phyloP scores from a whole-genome alignment of 352 stramenopile species.

The Pythium guiyangense region DNA sequence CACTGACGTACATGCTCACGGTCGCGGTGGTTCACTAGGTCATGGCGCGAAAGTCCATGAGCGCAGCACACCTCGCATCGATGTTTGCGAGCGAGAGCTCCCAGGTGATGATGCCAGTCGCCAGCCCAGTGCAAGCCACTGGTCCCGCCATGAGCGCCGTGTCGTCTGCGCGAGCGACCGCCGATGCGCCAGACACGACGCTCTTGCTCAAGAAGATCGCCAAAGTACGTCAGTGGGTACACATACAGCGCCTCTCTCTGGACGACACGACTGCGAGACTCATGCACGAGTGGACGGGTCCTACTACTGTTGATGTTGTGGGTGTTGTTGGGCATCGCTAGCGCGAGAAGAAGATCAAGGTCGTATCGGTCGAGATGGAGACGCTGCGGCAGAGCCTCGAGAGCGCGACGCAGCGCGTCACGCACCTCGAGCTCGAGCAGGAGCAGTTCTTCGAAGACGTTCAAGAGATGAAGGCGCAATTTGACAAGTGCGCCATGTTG shows the following conservation, averaged over 20 bases:
- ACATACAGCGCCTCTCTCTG: background rate
- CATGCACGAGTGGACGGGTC: background rate
- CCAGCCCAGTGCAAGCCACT: background rate
- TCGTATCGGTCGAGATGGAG: constrained; percentile 28
- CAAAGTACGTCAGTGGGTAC: constrained; percentile 10
- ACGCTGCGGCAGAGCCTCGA: constrained; percentile 37
- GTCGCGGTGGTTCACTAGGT: background rate
- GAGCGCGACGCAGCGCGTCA: constrained; percentile 49
- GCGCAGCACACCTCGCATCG: constrained; percentile 2
- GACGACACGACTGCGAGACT: background rate
- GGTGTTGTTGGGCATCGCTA: constrained; percentile 4
- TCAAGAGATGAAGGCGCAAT: constrained; percentile 68
- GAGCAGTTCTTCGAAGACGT: constrained; percentile 79
- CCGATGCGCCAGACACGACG: constrained; percentile 1
- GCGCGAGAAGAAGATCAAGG: constrained; percentile 56
- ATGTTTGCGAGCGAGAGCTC: background rate
- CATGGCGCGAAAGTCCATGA: constrained; percentile 1
- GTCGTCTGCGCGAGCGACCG: too few species aligned
- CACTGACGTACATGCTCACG: background rate
- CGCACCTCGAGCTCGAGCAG: constrained; percentile 82
- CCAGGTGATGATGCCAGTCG: background rate
- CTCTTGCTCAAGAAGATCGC: constrained; percentile 18
- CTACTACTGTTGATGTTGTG: background rate
- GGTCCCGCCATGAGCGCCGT: too few species aligned
- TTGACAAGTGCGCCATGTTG: constrained; percentile 30